Evolutionary conservation across 192 early-diverging fungal species (phyloP), one percentile per base, ranked within the genome.

Genomic region (Umbelopsis ramanniana): DNA sequence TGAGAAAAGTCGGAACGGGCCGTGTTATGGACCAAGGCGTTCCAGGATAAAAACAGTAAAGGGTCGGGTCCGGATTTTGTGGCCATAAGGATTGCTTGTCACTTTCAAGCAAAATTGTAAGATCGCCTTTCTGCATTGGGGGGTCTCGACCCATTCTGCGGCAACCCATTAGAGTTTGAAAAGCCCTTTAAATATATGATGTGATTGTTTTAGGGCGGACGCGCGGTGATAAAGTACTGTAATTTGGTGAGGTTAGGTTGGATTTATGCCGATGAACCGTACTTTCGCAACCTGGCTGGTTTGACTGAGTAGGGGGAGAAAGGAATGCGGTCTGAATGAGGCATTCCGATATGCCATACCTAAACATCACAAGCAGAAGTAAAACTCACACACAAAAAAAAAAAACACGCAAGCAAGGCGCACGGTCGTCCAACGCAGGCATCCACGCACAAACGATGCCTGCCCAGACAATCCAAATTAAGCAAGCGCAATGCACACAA

Each of bases 1-100:
- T 63, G 26, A 63, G 57, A 63, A 60, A 63, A 37, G 57, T 63
- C 57, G 57, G 57, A 63, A 63, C 57, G 57, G 33, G 57, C 57
- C 57, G 57, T 63, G 57, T 63, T 35, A 17, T 63, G 57, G 57
- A 26, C 23, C 29, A 63, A 17, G 57, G 57, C 57, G 57, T 63
- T 37, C 15, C 57, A 63, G 33, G 17, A 35, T 33, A 17, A 63
- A 63, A 63, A 63, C 26, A n/a, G 33, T 29, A 29, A 63, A 50
- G 48, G 29, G 57, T 63, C 57, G 57, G 57, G 57, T 22, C 57
- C 57, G 33, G 24, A 57, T 63, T 63, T 37, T 35, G 57, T 29
- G 23, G 33, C 33, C 57, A 19, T 37, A 37, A 63, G 29, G 15
- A 63, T 37, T 14, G 33, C 57, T 29, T 63, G 33, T 37, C 15